Base-by-base conservation (phyloP, 805 yeast species). In the Komagataella ulmi region DNA sequence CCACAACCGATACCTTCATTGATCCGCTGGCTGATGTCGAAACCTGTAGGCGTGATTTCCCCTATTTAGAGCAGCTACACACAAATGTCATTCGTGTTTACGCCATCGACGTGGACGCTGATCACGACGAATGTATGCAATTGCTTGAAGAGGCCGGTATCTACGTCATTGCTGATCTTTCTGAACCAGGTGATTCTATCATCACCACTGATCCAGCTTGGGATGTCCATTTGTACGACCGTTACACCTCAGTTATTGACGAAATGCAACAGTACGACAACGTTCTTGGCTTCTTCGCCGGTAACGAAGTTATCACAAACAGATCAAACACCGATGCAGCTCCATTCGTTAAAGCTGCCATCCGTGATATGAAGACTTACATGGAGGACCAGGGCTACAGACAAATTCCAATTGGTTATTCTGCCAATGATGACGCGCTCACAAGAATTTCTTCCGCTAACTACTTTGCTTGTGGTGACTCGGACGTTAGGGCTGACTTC, bases 271-370 rank as follows among this genome's bases (percentile, higher is more conserved):
- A 77, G 59, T 91, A 90, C 70, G 69, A 83, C 49, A 91, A 91
- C 68, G 78, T 88, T 17, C 74, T 91, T 56, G 99, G 98, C 2
- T 90, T 88, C 76, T 90, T 91, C 69, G 98, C 98, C 24, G 99
- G 98, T 55, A 93, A 93, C 69, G 99, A 91, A 75, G 98, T 93
- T 51, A 80, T 91, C 54, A 91, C 90, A 68, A 88, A 87, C 62
- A 70, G 68, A 47, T 71, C 88, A 49, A 90, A 88, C 68, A 86
- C 97, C 12, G 83, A 81, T 58, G 87, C 97, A 36, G 89, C 97
- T 24, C 88, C 97, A 1, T 91, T 82, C 67, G 96, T 93, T 53
- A 93, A 91, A 75, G 97, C 98, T 30, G 96, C 98, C 17, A 76
- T 93, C 55, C 83, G 99, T 68, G 99, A 91, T 65, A 76, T 78